Evolutionary conservation across 1,284 basidiomycete species (phyloP).

Genomic region (Moesziomyces aphidis): DNA sequence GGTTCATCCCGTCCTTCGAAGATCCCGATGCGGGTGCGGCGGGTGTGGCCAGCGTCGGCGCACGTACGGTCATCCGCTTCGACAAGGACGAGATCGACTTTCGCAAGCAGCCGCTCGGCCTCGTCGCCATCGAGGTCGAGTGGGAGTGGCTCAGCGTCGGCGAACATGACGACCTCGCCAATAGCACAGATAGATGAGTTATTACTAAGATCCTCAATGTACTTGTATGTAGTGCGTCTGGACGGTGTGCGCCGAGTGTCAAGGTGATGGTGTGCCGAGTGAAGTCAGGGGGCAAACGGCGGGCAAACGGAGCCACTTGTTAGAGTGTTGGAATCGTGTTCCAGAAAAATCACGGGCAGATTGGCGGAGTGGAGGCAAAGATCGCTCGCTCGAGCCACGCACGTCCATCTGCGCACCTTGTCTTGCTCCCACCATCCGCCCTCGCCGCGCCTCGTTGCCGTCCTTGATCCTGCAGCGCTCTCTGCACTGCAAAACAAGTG

Average conservation of each 20-base stretch:
- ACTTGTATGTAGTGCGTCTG: neutral
- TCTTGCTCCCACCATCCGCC: neutral
- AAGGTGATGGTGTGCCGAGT: too few species aligned
- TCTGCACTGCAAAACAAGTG: too few species aligned
- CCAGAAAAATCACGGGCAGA: too few species aligned
- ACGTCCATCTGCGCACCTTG: neutral
- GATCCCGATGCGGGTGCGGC: conserved; percentile 30
- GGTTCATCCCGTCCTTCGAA: conserved; percentile 68
- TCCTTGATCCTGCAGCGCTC: too few species aligned
- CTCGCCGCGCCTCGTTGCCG: too few species aligned
- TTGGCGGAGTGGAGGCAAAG: neutral
- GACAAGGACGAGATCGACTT: conserved; percentile 66
- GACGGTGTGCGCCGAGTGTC: neutral
- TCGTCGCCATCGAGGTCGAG: conserved; percentile 61
- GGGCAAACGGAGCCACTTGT: neutral
- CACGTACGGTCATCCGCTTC: conserved; percentile 37
- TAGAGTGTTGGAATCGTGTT: neutral
- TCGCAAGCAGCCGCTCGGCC: conserved; percentile 61
- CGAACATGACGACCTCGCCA: conserved; percentile 12
- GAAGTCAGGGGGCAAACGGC: too few species aligned
- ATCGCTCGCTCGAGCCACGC: neutral
- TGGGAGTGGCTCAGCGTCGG: conserved; percentile 62
- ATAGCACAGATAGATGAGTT: neutral
- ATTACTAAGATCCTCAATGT: too few species aligned
- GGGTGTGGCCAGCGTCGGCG: conserved; percentile 13